Evolutionary conservation across 768 basidiomycete species (phyloP), one percentile per base, ranked within the genome.

Genomic region (Lentinula edodes): DNA sequence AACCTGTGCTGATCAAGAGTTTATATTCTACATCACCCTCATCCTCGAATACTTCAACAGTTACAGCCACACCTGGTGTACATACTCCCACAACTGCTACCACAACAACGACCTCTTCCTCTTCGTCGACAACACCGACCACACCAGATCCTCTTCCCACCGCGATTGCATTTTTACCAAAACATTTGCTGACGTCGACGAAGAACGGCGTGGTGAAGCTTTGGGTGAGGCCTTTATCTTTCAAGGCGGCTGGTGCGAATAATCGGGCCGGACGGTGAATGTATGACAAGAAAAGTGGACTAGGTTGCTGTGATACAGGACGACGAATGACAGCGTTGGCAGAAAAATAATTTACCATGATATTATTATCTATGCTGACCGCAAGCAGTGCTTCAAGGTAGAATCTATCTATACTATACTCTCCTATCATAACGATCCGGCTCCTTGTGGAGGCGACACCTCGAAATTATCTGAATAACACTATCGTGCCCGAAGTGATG

Each of bases 111-210:
- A 18, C 16, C 12, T 38, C 53, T 5, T 52, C n/a, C n/a, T n/a
- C 52, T 8, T 10, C 18, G 5, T 36, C 52, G 9, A 34, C 41
- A 91, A 79, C 90, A 36, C 95, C 96, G 70, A 82, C 86, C 13
- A 78, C 95, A 28, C 94, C 95, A 62, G 79, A 83, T 60, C 93
- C 95, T 66, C 78, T 95, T 52, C 79, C 95, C 28, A 83, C 90
- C 5, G 81, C 80, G 39, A 70, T 96, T n/a, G 71, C 80, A 10
- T 93, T 96, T 73, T 79, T 93, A n/a, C 87, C 90, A 1, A 84
- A 87, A 1, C 86, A 83, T 23, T 73, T 99, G 20, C 71, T 96
- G 34, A 95, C 93, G 0, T 82, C 87, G n/a, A 88, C 87, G 2
- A 90, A 90, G 67, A 74, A 74, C 1, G 93, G 93, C 0, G 80